Conservation (phyloP, 805 yeast species). For the Lipomyces starkeyi region DNA sequence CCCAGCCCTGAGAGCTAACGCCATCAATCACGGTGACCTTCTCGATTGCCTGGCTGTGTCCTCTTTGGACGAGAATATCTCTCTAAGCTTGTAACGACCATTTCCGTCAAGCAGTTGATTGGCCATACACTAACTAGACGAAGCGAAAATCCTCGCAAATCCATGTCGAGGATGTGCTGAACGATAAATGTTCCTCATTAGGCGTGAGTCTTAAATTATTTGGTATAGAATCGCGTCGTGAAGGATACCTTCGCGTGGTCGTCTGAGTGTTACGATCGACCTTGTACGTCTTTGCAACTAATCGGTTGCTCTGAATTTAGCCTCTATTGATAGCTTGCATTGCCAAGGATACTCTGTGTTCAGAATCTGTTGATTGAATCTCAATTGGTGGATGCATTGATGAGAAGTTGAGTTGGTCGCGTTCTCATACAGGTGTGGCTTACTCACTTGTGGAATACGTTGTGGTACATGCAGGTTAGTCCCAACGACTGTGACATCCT, state of each 20-base stretch:
- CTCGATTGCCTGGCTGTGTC: slow-evolving; percentile 7
- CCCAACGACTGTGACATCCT: too few species aligned
- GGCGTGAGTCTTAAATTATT: too few species aligned
- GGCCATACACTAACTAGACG: slow-evolving; percentile 14
- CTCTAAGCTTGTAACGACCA: slow-evolving; percentile 7
- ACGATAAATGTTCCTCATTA: slow-evolving; percentile 5
- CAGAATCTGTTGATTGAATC: background rate
- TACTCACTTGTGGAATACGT: too few species aligned
- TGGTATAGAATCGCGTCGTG: too few species aligned
- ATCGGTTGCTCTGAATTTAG: background rate
- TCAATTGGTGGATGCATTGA: background rate
- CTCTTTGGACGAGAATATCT: slow-evolving; percentile 3
- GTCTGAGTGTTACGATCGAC: background rate
- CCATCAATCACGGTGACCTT: slow-evolving; percentile 24
- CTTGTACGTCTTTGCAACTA: too few species aligned
- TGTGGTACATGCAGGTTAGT: too few species aligned
- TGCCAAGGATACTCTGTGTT: background rate
- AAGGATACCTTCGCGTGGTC: slow-evolving; percentile 4
- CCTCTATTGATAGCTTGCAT: slow-evolving; percentile 1
- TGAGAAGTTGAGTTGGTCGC: background rate
- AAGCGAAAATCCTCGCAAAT: slow-evolving; percentile 20
- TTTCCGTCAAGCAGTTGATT: slow-evolving; percentile 3
- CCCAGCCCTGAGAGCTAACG: slow-evolving; percentile 21
- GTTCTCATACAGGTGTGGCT: too few species aligned
- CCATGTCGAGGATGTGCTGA: slow-evolving; percentile 11